Percentiles rank a stretch among this genome's conserved stretches.
Evolutionary conservation across 108 stramenopile genomes (phyloP).

Genomic region (Cyclotella sp.): DNA sequence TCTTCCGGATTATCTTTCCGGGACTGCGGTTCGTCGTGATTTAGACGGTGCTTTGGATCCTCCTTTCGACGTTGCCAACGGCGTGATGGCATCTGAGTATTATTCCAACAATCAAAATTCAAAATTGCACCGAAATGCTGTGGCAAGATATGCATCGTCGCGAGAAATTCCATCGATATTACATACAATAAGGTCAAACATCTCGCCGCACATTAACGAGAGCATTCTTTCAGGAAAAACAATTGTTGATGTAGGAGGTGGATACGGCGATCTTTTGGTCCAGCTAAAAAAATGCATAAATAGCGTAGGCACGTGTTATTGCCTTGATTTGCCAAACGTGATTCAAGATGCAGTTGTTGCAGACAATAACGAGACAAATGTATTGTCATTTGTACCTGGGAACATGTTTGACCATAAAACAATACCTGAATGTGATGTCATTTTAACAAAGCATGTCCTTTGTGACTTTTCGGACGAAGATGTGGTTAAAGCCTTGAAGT

Average conservation of each 20-base stretch:
- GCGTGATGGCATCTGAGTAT: conserved; percentile 46
- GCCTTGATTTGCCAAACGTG: conserved; percentile 51
- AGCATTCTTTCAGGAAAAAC: conserved; percentile 31
- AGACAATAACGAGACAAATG: not conserved
- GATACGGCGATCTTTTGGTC: conserved; percentile 45
- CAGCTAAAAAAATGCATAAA: conserved; percentile 30
- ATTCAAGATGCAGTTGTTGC: conserved; percentile 38
- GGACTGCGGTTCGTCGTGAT: not conserved
- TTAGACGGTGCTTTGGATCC: conserved; percentile 10
- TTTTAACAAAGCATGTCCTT: conserved; percentile 51
- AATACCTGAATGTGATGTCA: conserved; percentile 49
- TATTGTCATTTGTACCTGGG: conserved; percentile 25
- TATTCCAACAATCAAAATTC: conserved; percentile 36
- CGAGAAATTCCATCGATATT: conserved; percentile 44
- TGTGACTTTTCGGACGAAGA: conserved; percentile 54
- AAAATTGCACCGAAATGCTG: conserved; percentile 41
- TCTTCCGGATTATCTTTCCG: conserved; percentile 42
- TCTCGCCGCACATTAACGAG: conserved; percentile 30
- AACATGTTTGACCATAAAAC: conserved; percentile 51
- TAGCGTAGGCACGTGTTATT: conserved; percentile 30
- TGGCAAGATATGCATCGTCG: conserved; percentile 48
- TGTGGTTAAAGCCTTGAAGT: conserved; percentile 35
- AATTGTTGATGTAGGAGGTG: conserved; percentile 49
- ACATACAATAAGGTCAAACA: conserved; percentile 16
- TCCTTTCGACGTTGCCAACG: conserved; percentile 49